A percentile compares a stretch with the other conserved stretches of the same genome.
Conservation (phyloP, 176 grass and related monocot genomes). For the Carex parvula region DNA sequence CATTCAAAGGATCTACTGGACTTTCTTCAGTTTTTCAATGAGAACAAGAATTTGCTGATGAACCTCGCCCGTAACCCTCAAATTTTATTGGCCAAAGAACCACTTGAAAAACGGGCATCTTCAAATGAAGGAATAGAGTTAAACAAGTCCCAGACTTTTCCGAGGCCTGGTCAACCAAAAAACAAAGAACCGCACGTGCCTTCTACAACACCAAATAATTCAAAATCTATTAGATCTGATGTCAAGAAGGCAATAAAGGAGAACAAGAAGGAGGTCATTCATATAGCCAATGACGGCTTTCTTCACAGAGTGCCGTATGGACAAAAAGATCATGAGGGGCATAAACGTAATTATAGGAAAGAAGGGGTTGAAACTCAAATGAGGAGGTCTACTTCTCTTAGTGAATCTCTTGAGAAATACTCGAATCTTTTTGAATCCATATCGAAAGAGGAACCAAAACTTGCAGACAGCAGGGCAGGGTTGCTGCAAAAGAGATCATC, state of each 20-base stretch:
- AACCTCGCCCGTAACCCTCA: conserved; percentile 9
- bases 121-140: conserved; percentile 2
- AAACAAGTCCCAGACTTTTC: conserved; percentile 24
- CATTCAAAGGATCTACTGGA: conserved; percentile 26
- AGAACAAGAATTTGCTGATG: conserved; percentile 24
- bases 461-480: background rate
- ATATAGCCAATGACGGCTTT: conserved; percentile 19
- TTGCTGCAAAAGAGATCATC: background rate
- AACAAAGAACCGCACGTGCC: background rate
- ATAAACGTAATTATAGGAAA: conserved; percentile 4
- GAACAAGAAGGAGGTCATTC: conserved; percentile 17
- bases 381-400: conserved; percentile 14
- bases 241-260: conserved; percentile 18
- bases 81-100: conserved; percentile 5
- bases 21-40: conserved; percentile 21
- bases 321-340: conserved; percentile 3
- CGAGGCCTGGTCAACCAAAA: background rate
- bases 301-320: conserved; percentile 25
- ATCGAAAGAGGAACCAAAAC: conserved; percentile 12
- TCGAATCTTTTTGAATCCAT: conserved; percentile 14
- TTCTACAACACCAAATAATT: background rate
- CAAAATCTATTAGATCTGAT: conserved; percentile 15
- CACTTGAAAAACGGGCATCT: background rate
- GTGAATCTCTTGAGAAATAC: conserved; percentile 26
- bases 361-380: conserved; percentile 13